phyloP scores from a whole-genome alignment of 2,329 filamentous ascomycete species.

The Colletotrichum graminicola region DNA sequence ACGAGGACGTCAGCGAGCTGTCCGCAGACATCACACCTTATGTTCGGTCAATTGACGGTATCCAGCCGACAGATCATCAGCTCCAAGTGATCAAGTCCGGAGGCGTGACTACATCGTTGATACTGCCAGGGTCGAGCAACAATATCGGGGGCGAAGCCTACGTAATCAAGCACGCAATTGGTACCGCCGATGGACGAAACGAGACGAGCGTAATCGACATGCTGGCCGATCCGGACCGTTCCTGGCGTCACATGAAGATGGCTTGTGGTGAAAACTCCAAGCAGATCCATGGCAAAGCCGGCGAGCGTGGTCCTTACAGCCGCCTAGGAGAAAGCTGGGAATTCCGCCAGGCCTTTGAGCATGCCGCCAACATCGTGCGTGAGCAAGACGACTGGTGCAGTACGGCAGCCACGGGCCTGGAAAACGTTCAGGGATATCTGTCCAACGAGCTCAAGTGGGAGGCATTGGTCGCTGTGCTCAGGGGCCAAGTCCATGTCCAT shows the following conservation, averaged over 20 bases:
- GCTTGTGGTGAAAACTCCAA: conserved; percentile 80
- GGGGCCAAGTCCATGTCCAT: conserved; percentile 77
- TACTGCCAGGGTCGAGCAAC: conserved; percentile 77
- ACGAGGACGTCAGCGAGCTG: conserved; percentile 73
- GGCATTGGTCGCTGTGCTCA: conserved; percentile 69
- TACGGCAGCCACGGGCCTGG: conserved; percentile 63
- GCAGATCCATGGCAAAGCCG: conserved; percentile 67
- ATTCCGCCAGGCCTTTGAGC: conserved; percentile 75
- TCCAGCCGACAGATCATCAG: conserved; percentile 73
- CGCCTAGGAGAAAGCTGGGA: conserved; percentile 77
- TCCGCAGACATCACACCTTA: conserved; percentile 76
- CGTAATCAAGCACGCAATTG: conserved; percentile 76
- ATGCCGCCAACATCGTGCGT: conserved; percentile 67
- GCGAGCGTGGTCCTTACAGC: conserved; percentile 68
- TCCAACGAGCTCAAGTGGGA: conserved; percentile 74
- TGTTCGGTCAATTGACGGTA: conserved; percentile 73
- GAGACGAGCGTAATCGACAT: conserved; percentile 74
- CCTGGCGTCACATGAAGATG: conserved; percentile 82
- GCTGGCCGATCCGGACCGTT: conserved; percentile 73
- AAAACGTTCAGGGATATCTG: conserved; percentile 68
- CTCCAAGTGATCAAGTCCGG: conserved; percentile 78
- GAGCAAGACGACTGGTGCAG: conserved; percentile 77
- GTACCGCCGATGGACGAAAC: conserved; percentile 68
- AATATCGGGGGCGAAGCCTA: conserved; percentile 80
- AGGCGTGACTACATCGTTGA: conserved; percentile 75